These are phyloP conservation scores for Thraustochytrium sp. DNA, from an alignment of 352 stramenopile genomes.

Conservation along the genomic window DNA sequence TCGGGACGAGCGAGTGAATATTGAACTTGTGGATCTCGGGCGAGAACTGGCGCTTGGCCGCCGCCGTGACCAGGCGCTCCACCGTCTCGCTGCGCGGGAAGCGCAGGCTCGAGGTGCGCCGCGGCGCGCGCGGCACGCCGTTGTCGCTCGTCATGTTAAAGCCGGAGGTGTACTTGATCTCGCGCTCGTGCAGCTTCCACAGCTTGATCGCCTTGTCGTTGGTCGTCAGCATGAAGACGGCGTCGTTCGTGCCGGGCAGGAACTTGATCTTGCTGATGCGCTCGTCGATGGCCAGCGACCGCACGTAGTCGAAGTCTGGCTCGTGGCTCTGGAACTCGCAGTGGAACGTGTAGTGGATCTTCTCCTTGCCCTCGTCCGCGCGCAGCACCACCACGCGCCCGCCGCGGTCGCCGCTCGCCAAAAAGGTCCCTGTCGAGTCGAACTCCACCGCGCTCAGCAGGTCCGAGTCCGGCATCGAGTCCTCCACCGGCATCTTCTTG, in stretches of 20 bases:
- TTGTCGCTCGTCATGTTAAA: conserved; percentile 36
- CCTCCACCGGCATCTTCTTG: conserved; percentile 47
- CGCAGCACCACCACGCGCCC: conserved; percentile 81
- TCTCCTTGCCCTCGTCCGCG: not conserved
- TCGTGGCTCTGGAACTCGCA: conserved; percentile 85
- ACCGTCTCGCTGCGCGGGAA: conserved; percentile 17
- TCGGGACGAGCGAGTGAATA: conserved; percentile 77
- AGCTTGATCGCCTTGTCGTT: conserved; percentile 96
- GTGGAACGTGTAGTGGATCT: conserved; percentile 73
- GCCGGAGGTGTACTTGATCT: conserved; percentile 39
- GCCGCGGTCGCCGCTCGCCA: conserved; percentile 88
- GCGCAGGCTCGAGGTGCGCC: not conserved
- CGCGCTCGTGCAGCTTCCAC: conserved; percentile 71
- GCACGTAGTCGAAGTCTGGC: conserved; percentile 93
- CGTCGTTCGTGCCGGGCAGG: conserved; percentile 72
- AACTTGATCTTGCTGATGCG: conserved; percentile 95
- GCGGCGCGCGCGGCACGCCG: not conserved
- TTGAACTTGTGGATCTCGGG: conserved; percentile 88
- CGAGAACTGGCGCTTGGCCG: conserved; percentile 49
- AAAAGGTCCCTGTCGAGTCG: conserved; percentile 75
- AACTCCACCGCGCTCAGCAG: conserved; percentile 90
- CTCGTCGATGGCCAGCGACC: conserved; percentile 90
- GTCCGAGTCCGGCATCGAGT: conserved; percentile 64
- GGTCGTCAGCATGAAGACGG: conserved; percentile 81
- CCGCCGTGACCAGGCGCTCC: conserved; percentile 25